A percentile compares a stretch with the other conserved stretches of the same genome.
Conservation (phyloP, 2,329 filamentous ascomycete genomes). For the Fusarium virguliforme region DNA sequence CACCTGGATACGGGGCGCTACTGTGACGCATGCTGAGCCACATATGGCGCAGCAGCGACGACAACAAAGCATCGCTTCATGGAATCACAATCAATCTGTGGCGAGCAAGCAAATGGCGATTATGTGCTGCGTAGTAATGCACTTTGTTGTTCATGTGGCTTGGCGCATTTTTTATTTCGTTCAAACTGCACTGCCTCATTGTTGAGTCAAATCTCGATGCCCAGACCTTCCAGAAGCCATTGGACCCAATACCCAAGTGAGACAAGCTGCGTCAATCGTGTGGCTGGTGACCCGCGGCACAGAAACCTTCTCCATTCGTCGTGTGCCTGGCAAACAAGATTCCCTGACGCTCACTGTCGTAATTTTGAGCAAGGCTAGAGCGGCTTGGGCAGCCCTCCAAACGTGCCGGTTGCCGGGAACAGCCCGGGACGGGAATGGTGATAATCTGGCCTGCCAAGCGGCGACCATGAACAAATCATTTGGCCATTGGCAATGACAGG, state of each 20-base stretch:
- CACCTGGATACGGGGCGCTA: constrained; percentile 5
- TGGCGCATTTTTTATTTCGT: constrained; percentile 13
- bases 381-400: constrained; percentile 15
- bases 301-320: constrained; percentile 9
- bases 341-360: constrained; percentile 42
- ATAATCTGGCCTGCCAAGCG: not conserved
- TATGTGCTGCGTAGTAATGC: not conserved
- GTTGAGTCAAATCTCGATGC: constrained; percentile 37
- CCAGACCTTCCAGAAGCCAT: constrained; percentile 12
- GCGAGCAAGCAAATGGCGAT: constrained; percentile 26
- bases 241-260: not conserved
- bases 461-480: constrained; percentile 22
- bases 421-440: constrained; percentile 14
- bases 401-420: constrained; percentile 45
- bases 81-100: constrained; percentile 23
- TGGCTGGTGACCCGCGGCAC: constrained; percentile 21
- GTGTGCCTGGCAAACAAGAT: constrained; percentile 33
- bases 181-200: not conserved
- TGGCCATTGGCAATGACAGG: not conserved
- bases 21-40: constrained; percentile 33
- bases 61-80: constrained; percentile 26
- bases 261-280: constrained; percentile 26
- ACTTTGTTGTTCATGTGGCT: constrained; percentile 38
- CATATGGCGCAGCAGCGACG: constrained; percentile 29
- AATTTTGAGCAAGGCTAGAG: constrained; percentile 27